A percentile compares a stretch with the other conserved stretches of the same genome.
Conservation (phyloP, 129 eudicot species). For the Scalesia atractyloides region DNA sequence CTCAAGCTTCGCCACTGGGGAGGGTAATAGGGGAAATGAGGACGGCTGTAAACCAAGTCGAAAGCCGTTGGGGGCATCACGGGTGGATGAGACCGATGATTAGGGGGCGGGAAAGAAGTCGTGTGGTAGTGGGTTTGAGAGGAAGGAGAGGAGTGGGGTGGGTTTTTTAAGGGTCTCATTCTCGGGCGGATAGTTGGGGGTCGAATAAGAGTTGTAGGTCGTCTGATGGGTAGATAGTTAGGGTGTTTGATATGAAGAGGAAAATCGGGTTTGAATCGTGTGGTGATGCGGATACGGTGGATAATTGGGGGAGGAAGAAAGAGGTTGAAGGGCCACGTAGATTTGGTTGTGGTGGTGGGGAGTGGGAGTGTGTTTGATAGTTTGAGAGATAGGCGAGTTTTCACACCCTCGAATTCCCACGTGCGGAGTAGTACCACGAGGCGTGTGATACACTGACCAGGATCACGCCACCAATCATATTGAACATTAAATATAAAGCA, state of each 20-base stretch:
- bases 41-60: slow-evolving; percentile 41
- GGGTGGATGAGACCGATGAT: slow-evolving; percentile 85
- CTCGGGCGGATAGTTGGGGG: slow-evolving; percentile 85
- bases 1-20: too few relatives aligned
- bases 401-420: too few relatives aligned
- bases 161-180: slow-evolving; percentile 64
- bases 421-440: too few relatives aligned
- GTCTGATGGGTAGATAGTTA: slow-evolving; percentile 48
- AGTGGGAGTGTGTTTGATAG: slow-evolving; percentile 75
- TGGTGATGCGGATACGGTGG: slow-evolving; percentile 61
- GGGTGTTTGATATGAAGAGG: slow-evolving; percentile 44
- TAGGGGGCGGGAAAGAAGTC: slow-evolving; percentile 82
- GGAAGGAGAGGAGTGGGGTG: slow-evolving; percentile 59
- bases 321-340: slow-evolving; percentile 56
- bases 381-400: slow-evolving; percentile 56
- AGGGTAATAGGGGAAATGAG: slow-evolving; percentile 16
- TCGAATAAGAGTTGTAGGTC: slow-evolving; percentile 59
- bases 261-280: slow-evolving; percentile 65
- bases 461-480: too few relatives aligned
- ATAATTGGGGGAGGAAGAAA: slow-evolving; percentile 69
- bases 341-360: slow-evolving; percentile 37
- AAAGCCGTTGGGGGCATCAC: slow-evolving; percentile 49
- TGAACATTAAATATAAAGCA: too few relatives aligned
- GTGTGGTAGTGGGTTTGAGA: slow-evolving; percentile 45
- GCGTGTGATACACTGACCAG: too few relatives aligned